phyloP scores from a whole-genome alignment of 495 filamentous ascomycete genomes.

The Cryomyces minteri region DNA sequence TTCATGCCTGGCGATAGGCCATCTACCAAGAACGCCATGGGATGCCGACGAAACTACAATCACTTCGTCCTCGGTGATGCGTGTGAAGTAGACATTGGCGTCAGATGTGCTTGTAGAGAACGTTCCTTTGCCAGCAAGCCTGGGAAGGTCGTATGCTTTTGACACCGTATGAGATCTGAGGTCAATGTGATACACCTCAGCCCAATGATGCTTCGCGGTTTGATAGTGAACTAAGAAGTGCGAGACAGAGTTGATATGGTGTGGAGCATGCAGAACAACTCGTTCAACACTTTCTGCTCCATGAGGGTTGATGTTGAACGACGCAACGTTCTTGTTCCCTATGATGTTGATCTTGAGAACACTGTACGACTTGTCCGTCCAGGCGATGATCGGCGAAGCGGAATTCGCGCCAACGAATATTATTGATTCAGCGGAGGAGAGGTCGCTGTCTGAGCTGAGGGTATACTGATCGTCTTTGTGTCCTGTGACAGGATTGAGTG shows the following conservation, averaged over 20 bases:
- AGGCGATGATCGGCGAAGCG: constrained; percentile 64
- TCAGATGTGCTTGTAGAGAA: constrained; percentile 63
- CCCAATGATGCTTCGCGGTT: constrained; percentile 51
- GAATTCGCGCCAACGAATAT: constrained; percentile 69
- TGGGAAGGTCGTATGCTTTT: constrained; percentile 61
- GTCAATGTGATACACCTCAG: constrained; percentile 73
- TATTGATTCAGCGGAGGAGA: constrained; percentile 45
- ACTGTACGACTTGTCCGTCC: constrained; percentile 52
- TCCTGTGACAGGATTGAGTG: constrained; percentile 53
- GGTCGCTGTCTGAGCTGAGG: constrained; percentile 54
- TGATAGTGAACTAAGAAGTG: constrained; percentile 78
- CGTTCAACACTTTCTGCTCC: constrained; percentile 40
- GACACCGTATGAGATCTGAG: constrained; percentile 40
- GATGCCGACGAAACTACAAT: constrained; percentile 58
- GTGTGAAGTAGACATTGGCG: constrained; percentile 75
- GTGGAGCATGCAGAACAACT: constrained; percentile 57
- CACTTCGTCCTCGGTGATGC: constrained; percentile 52
- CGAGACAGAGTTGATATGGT: constrained; percentile 44
- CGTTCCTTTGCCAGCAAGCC: constrained; percentile 44
- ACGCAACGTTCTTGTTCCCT: constrained; percentile 43
- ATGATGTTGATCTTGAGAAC: constrained; percentile 64
- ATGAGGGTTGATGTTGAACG: constrained; percentile 29
- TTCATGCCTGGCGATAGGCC: constrained; percentile 26
- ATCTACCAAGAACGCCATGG: constrained; percentile 54
- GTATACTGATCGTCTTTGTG: constrained; percentile 42